phyloP scores from a whole-genome alignment of 192 early-diverging fungal species.

The Allomyces javanicus region DNA sequence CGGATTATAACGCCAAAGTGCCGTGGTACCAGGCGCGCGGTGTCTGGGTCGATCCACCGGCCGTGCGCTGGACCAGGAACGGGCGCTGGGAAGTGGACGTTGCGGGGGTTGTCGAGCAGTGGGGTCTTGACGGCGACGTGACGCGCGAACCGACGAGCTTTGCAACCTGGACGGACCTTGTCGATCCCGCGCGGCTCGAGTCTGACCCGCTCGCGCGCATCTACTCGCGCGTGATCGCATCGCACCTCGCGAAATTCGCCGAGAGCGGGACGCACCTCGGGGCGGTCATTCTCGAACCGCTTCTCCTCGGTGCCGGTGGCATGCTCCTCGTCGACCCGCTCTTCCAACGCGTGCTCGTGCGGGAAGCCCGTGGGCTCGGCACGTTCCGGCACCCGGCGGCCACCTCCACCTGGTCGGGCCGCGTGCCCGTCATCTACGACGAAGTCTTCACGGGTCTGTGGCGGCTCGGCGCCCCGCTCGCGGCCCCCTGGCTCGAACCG shows the following conservation, averaged over 20 bases:
- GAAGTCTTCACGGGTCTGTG: constrained; percentile 63
- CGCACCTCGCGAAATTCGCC: constrained; percentile 11
- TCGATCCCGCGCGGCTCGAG: constrained; percentile 1
- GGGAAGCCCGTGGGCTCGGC: constrained; percentile 17
- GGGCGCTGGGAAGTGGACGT: too few species aligned
- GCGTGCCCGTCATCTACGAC: constrained; percentile 54
- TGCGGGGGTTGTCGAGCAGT: too few species aligned
- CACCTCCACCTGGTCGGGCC: neutral
- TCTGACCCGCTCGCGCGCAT: constrained; percentile 8
- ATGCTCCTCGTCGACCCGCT: constrained; percentile 65
- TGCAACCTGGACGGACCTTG: neutral
- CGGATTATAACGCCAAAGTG: constrained; percentile 45
- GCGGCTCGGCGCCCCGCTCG: constrained; percentile 37
- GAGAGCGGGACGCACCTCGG: constrained; percentile 23
- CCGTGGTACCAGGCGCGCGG: constrained; percentile 46
- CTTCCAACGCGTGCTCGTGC: constrained; percentile 47
- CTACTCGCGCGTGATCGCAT: constrained; percentile 22
- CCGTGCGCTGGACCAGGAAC: constrained; percentile 22
- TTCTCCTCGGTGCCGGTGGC: constrained; percentile 65
- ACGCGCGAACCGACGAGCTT: neutral
- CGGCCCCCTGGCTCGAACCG: constrained; percentile 13
- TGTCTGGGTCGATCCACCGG: constrained; percentile 50
- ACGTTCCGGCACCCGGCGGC: neutral
- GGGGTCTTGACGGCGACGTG: neutral
- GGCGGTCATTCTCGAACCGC: constrained; percentile 52